Evolutionary conservation across 441 rosid genomes (phyloP), one percentile per base, ranked within the genome.

Genomic region (Gossypium schwendimanii): DNA sequence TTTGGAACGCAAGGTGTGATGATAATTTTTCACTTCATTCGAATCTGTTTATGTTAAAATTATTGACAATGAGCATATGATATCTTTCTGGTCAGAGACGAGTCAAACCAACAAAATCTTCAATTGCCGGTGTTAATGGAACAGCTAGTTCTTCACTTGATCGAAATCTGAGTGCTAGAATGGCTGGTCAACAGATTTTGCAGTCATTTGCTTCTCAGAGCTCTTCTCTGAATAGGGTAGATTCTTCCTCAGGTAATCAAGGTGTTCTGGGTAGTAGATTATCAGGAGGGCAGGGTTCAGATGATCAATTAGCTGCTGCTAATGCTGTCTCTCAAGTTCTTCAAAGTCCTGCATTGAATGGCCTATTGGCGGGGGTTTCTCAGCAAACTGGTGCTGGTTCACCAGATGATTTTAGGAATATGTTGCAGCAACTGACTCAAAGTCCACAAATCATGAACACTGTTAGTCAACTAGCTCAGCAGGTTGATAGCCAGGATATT

Each of bases 391-490:
- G 98, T 70, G 86, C 81, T 54, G 96, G 88, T 71, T 91, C 98
- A 61, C 92, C 96, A 62, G 83, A 91, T 81, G 79, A 86, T 70
- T 82, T 96, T 79, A 87, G 97, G 79, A 87, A 85, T 77, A 89
- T 96, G 97, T 70, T 96, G 79, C 97, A 93, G 63, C 97, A 87
- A 84, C 84, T 96, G 53, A 90, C 93, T 18, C 92, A 83, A 84
- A 91, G 76, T 68, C 99, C 97, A 23, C 97, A 86, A 77, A 78
- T 96, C 80, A 90, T 91, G 97, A 87, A 81, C 65, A 82, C 94
- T 2, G 94, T 91, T 69, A 79, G 87, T 81, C 97, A 91, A 76
- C 88, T 96, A 79, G 97, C 99, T 53, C 94, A 87, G 80, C 99
- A 93, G 82, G 87, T 90, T 61, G 97, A 93, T 63, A 73, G 81